These are phyloP conservation scores for Fusarium vanettenii DNA, from an alignment of 2,329 filamentous ascomycete species.

Conservation along the genomic window DNA sequence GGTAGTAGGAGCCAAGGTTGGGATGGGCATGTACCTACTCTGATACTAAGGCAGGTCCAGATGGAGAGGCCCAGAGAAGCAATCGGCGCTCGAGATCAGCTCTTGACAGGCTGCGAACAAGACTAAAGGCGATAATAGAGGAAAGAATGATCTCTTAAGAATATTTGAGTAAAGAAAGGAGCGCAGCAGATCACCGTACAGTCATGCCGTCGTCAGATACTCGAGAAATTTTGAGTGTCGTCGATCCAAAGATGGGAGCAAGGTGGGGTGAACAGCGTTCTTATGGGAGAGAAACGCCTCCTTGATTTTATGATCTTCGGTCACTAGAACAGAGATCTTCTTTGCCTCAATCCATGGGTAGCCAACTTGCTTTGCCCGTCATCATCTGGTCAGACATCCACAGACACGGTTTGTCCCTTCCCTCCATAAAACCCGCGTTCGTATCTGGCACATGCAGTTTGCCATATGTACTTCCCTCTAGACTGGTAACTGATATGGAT, in stretches of 20 bases:
- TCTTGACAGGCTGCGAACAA: background rate
- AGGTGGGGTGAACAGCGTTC: background rate
- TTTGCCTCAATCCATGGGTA: background rate
- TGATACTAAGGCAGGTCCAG: background rate
- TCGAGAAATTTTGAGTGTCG: background rate
- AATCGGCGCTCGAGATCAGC: background rate
- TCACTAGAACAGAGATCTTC: background rate
- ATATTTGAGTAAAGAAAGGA: background rate
- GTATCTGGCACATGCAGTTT: background rate
- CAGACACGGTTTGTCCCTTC: constrained; percentile 12
- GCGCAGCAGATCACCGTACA: background rate
- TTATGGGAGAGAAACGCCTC: background rate
- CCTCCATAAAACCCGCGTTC: background rate
- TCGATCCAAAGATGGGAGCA: background rate
- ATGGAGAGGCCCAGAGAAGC: background rate
- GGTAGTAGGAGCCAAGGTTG: background rate
- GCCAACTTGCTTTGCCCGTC: constrained; percentile 19
- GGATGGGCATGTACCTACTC: background rate
- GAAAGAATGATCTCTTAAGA: background rate
- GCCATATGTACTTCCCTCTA: background rate
- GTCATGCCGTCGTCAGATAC: background rate
- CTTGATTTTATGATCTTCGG: background rate
- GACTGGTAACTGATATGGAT: background rate
- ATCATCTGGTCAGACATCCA: constrained; percentile 24
- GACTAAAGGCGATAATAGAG: background rate